A percentile compares a stretch with the other conserved stretches of the same genome.
These are phyloP conservation scores for Aureobasidium uvarum DNA, from an alignment of 2,329 filamentous ascomycete species.

Conservation along the genomic window DNA sequence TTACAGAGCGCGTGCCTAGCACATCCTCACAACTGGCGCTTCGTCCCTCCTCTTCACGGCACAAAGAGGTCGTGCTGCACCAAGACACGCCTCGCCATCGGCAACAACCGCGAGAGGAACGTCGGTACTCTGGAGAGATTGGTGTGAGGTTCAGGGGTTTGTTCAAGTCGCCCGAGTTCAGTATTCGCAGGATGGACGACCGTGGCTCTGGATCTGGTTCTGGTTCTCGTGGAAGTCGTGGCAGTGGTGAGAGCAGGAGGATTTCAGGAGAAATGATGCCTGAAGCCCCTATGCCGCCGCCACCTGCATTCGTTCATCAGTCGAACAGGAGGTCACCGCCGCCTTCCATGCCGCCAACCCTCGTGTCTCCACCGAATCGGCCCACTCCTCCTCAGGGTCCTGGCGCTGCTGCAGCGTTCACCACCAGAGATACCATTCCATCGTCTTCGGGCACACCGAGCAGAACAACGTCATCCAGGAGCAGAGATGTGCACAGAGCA, in stretches of 20 bases:
- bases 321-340: constrained; percentile 5
- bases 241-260: background rate
- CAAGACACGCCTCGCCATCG: background rate
- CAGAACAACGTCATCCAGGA: background rate
- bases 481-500: background rate
- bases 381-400: constrained; percentile 8
- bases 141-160: background rate
- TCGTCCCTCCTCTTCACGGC: background rate
- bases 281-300: constrained; percentile 5
- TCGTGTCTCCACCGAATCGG: background rate
- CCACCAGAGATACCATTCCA: constrained; percentile 4
- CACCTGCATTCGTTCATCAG: background rate
- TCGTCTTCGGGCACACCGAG: constrained; percentile 5
- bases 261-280: background rate
- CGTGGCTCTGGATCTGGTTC: background rate
- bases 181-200: background rate
- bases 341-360: background rate
- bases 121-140: background rate
- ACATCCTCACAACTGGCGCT: background rate
- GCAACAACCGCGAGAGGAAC: background rate
- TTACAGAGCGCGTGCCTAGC: background rate
- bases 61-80: background rate
- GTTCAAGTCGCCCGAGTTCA: background rate
- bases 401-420: background rate
- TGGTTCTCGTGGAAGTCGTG: background rate